phyloP scores from a whole-genome alignment of 202 grass and related monocot species.

The Elaeis oleifera region DNA sequence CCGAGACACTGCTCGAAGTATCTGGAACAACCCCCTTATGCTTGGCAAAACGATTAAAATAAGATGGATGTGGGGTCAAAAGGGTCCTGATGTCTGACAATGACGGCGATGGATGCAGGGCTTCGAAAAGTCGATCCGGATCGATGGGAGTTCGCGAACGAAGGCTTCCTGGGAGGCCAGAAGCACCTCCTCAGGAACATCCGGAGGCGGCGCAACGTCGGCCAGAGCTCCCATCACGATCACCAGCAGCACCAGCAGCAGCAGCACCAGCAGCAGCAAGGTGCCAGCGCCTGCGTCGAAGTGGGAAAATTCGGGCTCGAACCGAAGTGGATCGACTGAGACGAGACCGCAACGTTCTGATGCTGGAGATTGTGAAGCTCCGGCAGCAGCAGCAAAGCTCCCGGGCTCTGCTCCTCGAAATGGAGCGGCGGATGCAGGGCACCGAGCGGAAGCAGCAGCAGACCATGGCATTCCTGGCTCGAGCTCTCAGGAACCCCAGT shows the following conservation, averaged over 20 bases:
- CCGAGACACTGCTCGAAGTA: too few species aligned
- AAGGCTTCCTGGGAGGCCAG: slow-evolving; percentile 58
- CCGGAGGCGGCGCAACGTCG: slow-evolving; percentile 27
- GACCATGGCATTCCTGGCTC: slow-evolving; percentile 50
- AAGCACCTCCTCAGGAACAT: slow-evolving; percentile 60
- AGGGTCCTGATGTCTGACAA: background rate
- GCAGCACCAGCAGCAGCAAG: slow-evolving; percentile 7
- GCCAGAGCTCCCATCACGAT: background rate
- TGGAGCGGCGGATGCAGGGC: slow-evolving; percentile 43
- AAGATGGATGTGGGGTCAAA: too few species aligned
- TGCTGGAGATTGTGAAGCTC: slow-evolving; percentile 55
- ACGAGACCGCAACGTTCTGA: slow-evolving; percentile 40
- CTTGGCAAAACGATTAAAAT: too few species aligned
- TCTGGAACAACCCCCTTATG: too few species aligned
- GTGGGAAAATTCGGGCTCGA: slow-evolving; percentile 7
- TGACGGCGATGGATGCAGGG: slow-evolving; percentile 29
- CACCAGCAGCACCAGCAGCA: background rate
- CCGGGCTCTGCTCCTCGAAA: slow-evolving; percentile 32
- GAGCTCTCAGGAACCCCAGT: slow-evolving; percentile 38
- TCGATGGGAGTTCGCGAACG: slow-evolving; percentile 78
- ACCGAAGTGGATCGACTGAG: slow-evolving; percentile 36
- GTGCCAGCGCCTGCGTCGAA: background rate
- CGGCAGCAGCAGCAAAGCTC: slow-evolving; percentile 46
- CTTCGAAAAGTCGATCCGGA: slow-evolving; percentile 71
- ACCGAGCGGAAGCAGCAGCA: slow-evolving; percentile 55